Evolutionary conservation across 148 eudicot genomes (phyloP), one percentile per base, ranked within the genome.

Genomic region (Vaccinium vitisidaea): DNA sequence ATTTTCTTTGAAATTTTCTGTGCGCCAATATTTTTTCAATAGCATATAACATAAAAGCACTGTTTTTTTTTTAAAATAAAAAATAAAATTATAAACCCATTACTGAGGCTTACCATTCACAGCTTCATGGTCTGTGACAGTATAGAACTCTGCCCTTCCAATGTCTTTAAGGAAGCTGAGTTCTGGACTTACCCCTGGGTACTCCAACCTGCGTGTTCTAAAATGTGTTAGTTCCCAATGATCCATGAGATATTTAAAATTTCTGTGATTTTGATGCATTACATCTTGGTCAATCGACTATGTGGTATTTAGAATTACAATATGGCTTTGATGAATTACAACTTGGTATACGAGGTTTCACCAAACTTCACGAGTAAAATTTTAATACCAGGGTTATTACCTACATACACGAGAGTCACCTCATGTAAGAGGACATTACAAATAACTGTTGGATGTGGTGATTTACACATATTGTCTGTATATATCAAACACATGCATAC

Each of bases 141-240:
- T 83, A 84, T 90, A 85, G 69, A 90, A 96, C 79, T 96, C 94
- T 1, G 94, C 95, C 4, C 94, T 87, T 2, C 87, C 90, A 19
- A 69, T 81, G 32, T 94, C 98, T 80, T 90, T 94, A 0, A 94
- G 91, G 85, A 90, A 92, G 86, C 99, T 94, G 67, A 91, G 90
- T 85, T 96, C 94, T 15, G 99, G 98, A 55, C 98, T 89, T 30
- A 96, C 99, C 15, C 91, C 96, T 2, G 98, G 98, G 81, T 88
- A 94, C 55, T 96, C 95, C 87, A 96, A 85, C 81, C 98, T 96
- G 89, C 74, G 83, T 25, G 18, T 11, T 9, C 3, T 71, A 13
- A 54, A 1, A 48, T 25, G 48, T 48, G 50, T 73, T 39, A 73
- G n/a, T 73, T 36, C 49, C 2, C 21, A 36, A 18, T 2, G 9